Evolutionary conservation across 2,329 filamentous ascomycete species (phyloP).

Genomic region (Trichoderma guizhouense): DNA sequence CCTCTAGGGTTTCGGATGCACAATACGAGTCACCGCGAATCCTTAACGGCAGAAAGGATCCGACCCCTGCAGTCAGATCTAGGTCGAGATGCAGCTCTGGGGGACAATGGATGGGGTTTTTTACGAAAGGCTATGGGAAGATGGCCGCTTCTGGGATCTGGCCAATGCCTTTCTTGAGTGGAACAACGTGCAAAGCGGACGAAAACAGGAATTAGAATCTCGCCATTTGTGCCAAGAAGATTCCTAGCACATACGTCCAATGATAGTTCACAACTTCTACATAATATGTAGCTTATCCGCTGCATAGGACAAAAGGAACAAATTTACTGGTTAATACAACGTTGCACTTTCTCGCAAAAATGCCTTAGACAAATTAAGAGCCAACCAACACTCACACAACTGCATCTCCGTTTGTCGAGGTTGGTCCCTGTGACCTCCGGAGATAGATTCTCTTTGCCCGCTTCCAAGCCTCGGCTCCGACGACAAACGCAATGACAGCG

Average conservation of each 20-base stretch:
- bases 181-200: neutral
- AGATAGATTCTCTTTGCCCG: constrained; percentile 59
- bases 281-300: neutral
- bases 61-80: constrained; percentile 1
- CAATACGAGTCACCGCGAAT: neutral
- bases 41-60: neutral
- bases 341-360: neutral
- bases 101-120: neutral
- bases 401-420: neutral
- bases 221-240: neutral
- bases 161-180: neutral
- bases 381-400: neutral
- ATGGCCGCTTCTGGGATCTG: neutral
- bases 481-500: constrained; percentile 58
- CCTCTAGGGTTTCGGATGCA: neutral
- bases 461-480: constrained; percentile 64
- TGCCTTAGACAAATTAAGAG: neutral
- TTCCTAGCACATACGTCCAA: neutral
- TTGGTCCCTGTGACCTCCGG: constrained; percentile 26
- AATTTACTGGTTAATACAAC: neutral
- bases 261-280: neutral
- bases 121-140: neutral
- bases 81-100: neutral
- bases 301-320: neutral
- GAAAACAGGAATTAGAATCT: no score